Percentiles rank a stretch among this genome's conserved stretches.
These are phyloP conservation scores for Claviceps purpurea DNA, from an alignment of 2,329 filamentous ascomycete species.

Conservation along the genomic window DNA sequence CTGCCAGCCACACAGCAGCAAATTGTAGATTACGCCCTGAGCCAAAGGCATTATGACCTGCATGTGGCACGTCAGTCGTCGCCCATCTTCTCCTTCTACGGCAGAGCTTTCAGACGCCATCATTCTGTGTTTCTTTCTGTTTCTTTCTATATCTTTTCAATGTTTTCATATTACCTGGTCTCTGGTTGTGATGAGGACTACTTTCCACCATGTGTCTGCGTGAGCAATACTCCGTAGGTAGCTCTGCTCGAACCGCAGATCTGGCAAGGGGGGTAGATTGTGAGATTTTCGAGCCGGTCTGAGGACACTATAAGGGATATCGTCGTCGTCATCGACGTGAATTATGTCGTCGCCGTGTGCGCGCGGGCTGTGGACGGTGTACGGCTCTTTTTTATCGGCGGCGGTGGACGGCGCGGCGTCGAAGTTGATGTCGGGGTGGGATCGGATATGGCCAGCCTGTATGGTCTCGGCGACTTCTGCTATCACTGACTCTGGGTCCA, in stretches of 20 bases:
- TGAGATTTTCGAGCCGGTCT: conserved; percentile 34
- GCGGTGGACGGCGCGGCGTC: conserved; percentile 73
- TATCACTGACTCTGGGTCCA: conserved; percentile 45
- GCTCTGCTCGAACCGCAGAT: conserved; percentile 94
- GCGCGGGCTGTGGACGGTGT: conserved; percentile 13
- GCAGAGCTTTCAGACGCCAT: neutral
- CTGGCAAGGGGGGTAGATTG: conserved; percentile 55
- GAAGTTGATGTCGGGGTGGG: conserved; percentile 53
- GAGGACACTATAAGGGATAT: conserved; percentile 55
- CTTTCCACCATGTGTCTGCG: conserved; percentile 65
- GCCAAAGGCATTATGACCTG: conserved; percentile 74
- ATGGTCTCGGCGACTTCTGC: conserved; percentile 64
- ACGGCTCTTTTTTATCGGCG: conserved; percentile 39
- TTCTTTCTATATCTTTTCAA: neutral
- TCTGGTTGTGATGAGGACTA: conserved; percentile 71
- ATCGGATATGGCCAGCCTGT: conserved; percentile 68
- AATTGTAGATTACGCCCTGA: conserved; percentile 81
- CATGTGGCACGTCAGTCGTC: neutral
- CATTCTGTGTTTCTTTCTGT: neutral
- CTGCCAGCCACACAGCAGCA: conserved; percentile 76
- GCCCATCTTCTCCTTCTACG: too few relatives aligned
- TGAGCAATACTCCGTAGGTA: conserved; percentile 80
- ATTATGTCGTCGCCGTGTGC: conserved; percentile 14
- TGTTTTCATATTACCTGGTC: conserved; percentile 56
- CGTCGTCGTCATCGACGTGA: conserved; percentile 48